Base-by-base conservation (phyloP, 176 grass and related monocot genomes). In the Chloris gayana region DNA sequence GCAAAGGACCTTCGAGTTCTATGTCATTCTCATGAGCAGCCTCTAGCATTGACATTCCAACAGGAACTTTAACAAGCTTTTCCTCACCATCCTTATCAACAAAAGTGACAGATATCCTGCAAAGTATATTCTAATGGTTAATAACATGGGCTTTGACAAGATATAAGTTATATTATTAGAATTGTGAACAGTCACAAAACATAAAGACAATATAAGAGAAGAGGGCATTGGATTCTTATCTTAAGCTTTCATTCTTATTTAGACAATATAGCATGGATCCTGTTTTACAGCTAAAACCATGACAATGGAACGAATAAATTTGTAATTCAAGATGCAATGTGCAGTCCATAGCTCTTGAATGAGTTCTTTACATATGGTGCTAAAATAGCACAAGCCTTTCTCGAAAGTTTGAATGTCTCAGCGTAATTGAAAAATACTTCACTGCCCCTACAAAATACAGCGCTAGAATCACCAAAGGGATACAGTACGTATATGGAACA, bases 31-130 rank as follows among this genome's bases (percentile, higher is more conserved):
- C 96, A 88, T 95, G 90, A 83, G 92, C 92, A 71, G 84, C 92
- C 76, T 98, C 95, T 83, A 98, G 77, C 88, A 98, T 95, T 31
- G 92, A 98, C 92, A 95, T 98, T 89, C 96, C 92, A 82, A 98
- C 74, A 73, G 88, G 92, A 91, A 95, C 96, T 75, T 91, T 82
- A 67, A 98, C 84, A 77, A 89, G 45, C 50, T 87, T 93, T 80
- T 95, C 90, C 75, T 91, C 79, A 1, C 96, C 96, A 79, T 95
- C 84, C 64, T 95, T 91, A 64, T 91, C 88, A 54, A 98, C 75
- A 86, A 98, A 93, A 42, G 90, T 89, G 46, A 95, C 96, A 82
- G 90, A 93, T 89, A 98, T 98, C 76, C 96, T 95, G 77, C 76
- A 84, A 80, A 61, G 69, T 44, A 69, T 17, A 79, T 30, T 47